phyloP scores from a whole-genome alignment of 2,329 filamentous ascomycete species.

The Ceratocystis harringtonii region DNA sequence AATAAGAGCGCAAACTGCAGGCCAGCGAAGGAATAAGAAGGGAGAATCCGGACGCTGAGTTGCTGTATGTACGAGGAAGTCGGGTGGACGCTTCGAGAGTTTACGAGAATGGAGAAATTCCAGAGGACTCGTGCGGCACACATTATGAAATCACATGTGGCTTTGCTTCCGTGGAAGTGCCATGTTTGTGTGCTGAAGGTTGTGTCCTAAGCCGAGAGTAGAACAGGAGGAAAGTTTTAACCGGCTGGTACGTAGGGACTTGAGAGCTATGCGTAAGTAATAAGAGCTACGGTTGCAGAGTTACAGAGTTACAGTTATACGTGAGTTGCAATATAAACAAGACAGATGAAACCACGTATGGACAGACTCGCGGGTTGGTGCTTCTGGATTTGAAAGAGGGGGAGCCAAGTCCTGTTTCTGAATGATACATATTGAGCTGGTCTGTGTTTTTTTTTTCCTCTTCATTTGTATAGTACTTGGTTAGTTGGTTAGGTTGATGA shows the following conservation, averaged over 20 bases:
- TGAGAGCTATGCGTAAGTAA: neutral
- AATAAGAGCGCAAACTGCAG: neutral
- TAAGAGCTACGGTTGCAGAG: neutral
- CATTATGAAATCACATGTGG: neutral
- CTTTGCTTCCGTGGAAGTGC: neutral
- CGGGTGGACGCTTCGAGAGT: neutral
- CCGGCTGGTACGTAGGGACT: too few relatives aligned
- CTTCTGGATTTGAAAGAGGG: neutral
- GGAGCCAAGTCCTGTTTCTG: neutral
- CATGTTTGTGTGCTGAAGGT: neutral
- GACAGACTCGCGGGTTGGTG: neutral
- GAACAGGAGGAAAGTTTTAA: neutral
- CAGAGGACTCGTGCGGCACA: neutral
- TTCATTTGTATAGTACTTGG: too few relatives aligned
- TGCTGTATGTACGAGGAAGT: constrained; percentile 2
- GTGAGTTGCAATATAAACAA: constrained; percentile 2
- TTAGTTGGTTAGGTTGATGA: neutral
- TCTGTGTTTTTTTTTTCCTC: neutral
- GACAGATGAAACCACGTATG: neutral
- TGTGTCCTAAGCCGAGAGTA: neutral
- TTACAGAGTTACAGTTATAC: neutral
- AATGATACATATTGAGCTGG: neutral
- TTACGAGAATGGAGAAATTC: neutral
- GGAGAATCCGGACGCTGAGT: neutral
- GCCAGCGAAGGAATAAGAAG: neutral